A percentile compares a stretch with the other conserved stretches of the same genome.
Conservation (phyloP, 2,329 filamentous ascomycete species). For the Laburnicola sp. region DNA sequence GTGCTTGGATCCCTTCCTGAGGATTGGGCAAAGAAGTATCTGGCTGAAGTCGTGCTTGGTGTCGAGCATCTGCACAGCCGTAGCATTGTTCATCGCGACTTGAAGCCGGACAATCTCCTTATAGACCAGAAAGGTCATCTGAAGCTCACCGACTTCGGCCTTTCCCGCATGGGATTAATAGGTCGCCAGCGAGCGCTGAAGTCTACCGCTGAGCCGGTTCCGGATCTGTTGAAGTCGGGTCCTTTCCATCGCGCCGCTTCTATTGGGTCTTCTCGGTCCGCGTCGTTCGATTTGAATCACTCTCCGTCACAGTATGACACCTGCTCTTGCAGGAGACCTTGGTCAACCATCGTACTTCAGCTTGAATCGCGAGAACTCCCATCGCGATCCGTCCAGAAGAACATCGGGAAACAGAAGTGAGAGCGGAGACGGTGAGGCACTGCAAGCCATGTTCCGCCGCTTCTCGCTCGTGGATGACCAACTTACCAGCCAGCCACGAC, state of each 20-base stretch:
- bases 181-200: slow-evolving; percentile 89
- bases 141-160: slow-evolving; percentile 95
- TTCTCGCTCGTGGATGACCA: slow-evolving; percentile 59
- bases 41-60: slow-evolving; percentile 94
- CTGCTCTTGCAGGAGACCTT: slow-evolving; percentile 68
- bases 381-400: slow-evolving; percentile 65
- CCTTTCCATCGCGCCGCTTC: slow-evolving; percentile 86
- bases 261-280: slow-evolving; percentile 85
- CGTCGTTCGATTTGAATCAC: slow-evolving; percentile 83
- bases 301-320: slow-evolving; percentile 86
- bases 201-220: slow-evolving; percentile 78
- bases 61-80: slow-evolving; percentile 93
- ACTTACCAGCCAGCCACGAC: slow-evolving; percentile 42
- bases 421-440: slow-evolving; percentile 83
- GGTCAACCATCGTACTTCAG: slow-evolving; percentile 93
- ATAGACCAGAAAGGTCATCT: slow-evolving; percentile 97
- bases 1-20: slow-evolving; percentile 88
- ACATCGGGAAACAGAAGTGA: slow-evolving; percentile 86
- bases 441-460: slow-evolving; percentile 79
- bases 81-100: slow-evolving; percentile 92
- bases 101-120: slow-evolving; percentile 95
- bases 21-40: slow-evolving; percentile 97
- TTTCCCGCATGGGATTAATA: slow-evolving; percentile 95
- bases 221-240: slow-evolving; percentile 88
- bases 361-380: slow-evolving; percentile 62